Evolutionary conservation across 2,329 filamentous ascomycete species (phyloP).

Genomic region (Colletotrichum cereale): DNA sequence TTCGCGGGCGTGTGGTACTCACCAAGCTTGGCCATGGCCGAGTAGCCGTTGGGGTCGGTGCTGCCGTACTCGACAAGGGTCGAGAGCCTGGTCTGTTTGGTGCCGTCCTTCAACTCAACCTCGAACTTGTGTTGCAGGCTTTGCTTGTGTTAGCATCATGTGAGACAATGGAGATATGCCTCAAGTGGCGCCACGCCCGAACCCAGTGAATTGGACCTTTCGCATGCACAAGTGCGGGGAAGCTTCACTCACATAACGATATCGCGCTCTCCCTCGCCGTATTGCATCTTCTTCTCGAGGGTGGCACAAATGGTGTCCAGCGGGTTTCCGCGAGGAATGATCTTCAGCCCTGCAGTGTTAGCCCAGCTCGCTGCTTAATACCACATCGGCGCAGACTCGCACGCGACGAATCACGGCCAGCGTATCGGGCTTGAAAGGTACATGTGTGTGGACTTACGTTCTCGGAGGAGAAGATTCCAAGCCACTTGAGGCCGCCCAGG

Average conservation of each 20-base stretch:
- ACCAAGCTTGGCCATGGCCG: slow-evolving; percentile 43
- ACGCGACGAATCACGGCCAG: background rate
- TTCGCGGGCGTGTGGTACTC: slow-evolving; percentile 49
- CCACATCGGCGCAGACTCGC: background rate
- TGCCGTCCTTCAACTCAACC: slow-evolving; percentile 85
- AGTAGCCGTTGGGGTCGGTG: slow-evolving; percentile 77
- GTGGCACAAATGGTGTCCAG: slow-evolving; percentile 90
- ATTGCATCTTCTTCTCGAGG: slow-evolving; percentile 93
- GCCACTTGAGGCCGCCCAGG: slow-evolving; percentile 78
- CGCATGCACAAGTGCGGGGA: background rate
- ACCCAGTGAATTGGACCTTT: background rate
- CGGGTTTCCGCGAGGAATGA: slow-evolving; percentile 80
- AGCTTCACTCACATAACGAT: slow-evolving; percentile 68
- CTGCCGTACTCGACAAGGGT: slow-evolving; percentile 85
- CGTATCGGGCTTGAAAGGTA: too few relatives aligned
- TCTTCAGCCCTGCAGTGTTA: slow-evolving; percentile 55
- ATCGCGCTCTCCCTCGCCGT: slow-evolving; percentile 84
- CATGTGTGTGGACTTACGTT: background rate
- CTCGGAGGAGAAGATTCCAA: slow-evolving; percentile 5
- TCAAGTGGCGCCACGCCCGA: background rate
- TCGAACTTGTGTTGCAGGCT: slow-evolving; percentile 82
- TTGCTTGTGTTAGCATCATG: background rate
- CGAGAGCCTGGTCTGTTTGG: slow-evolving; percentile 80
- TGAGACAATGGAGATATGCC: background rate
- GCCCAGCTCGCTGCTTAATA: background rate